Percentiles rank a stretch among this genome's conserved stretches.
These are phyloP conservation scores for Craterostigma plantagineum DNA, from an alignment of 257 asterid genomes.

Conservation along the genomic window DNA sequence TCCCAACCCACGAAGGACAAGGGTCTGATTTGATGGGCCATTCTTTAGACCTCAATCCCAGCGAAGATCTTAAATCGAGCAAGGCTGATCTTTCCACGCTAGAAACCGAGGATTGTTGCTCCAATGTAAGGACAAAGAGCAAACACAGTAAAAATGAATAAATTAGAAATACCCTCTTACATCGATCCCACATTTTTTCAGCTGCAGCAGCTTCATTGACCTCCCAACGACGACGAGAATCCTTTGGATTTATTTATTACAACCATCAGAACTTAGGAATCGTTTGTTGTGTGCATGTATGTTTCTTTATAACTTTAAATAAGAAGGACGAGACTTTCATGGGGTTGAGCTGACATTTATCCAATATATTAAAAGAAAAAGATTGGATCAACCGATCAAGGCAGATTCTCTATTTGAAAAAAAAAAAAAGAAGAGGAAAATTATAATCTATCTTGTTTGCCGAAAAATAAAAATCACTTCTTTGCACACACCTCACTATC, in stretches of 20 bases:
- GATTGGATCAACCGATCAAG: no score
- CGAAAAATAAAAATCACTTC: no score
- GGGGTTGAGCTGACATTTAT: no score
- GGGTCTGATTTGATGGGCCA: slow-evolving; percentile 88
- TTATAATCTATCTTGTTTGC: no score
- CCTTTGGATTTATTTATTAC: background rate
- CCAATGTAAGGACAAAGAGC: slow-evolving; percentile 29
- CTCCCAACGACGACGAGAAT: slow-evolving; percentile 6
- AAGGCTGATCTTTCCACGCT: slow-evolving; percentile 41
- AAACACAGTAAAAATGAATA: slow-evolving; percentile 19
- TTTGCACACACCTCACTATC: no score
- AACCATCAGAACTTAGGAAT: no score
- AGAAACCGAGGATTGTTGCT: slow-evolving; percentile 32
- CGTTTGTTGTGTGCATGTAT: no score
- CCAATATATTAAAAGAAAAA: no score
- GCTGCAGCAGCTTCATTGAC: slow-evolving; percentile 23
- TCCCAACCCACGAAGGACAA: slow-evolving; percentile 51
- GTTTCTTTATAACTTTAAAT: no score
- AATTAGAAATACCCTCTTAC: slow-evolving; percentile 22
- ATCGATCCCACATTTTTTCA: slow-evolving; percentile 50
- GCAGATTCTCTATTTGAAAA: no score
- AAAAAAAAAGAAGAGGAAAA: no score
- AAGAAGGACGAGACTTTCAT: no score
- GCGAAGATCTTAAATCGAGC: slow-evolving; percentile 79
- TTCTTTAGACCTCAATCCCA: slow-evolving; percentile 70